phyloP scores from a whole-genome alignment of 805 yeast species.

The Saturnispora hagleri region DNA sequence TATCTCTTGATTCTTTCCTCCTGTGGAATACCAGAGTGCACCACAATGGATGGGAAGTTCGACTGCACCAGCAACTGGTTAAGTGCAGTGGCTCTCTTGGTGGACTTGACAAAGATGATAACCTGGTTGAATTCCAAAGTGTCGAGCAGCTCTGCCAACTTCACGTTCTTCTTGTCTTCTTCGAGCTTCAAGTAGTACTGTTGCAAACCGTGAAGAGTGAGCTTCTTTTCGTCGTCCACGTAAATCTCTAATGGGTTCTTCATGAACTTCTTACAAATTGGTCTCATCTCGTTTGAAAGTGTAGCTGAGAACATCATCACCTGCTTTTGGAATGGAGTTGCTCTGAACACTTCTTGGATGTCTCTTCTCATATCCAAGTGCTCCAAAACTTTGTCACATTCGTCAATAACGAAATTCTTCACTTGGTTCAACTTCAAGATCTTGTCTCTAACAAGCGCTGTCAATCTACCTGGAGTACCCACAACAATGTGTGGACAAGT shows the following conservation, averaged over 20 bases:
- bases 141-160: conserved; percentile 85
- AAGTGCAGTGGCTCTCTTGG: conserved; percentile 85
- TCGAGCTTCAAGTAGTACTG: conserved; percentile 87
- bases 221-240: conserved; percentile 95
- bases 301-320: conserved; percentile 99
- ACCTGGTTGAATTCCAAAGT: conserved; percentile 96
- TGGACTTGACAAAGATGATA: conserved; percentile 87
- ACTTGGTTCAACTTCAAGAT: conserved; percentile 77
- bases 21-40: conserved; percentile 91
- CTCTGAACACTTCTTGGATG: conserved; percentile 95
- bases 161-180: conserved; percentile 89
- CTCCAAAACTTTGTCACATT: conserved; percentile 97
- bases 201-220: conserved; percentile 95
- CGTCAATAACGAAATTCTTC: conserved; percentile 92
- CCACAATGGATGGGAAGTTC: conserved; percentile 95
- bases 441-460: conserved; percentile 89
- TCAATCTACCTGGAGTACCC: conserved; percentile 97
- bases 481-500: conserved; percentile 95
- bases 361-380: conserved; percentile 87
- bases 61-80: conserved; percentile 83
- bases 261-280: conserved; percentile 95
- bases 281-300: conserved; percentile 86
- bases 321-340: conserved; percentile 96
- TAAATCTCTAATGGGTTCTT: conserved; percentile 95
- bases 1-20: conserved; percentile 97